Evolutionary conservation across 2,329 filamentous ascomycete species (phyloP), one percentile per base, ranked within the genome.

Genomic region (Colletotrichum shisoi): DNA sequence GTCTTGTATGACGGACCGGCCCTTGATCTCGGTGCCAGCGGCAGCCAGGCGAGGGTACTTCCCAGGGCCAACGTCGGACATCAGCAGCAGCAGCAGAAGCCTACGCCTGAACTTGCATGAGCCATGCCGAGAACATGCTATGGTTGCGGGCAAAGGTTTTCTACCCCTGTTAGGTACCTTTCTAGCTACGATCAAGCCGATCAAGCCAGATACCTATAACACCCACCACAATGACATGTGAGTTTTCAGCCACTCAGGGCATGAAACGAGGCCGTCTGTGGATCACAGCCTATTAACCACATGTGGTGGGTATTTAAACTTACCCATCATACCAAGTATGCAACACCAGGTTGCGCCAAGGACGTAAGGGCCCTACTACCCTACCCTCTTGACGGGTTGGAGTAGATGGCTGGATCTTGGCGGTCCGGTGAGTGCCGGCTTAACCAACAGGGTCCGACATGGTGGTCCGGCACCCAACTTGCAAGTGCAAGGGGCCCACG

Each of bases 381-480:
- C 48, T 27, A 8, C 54, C 54, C 60, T 67, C 57, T 37, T 27
- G 61, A 63, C 51, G 61, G 54, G 37, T 37, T 56, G 54, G 31
- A 64, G 45, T 59, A 54, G 24, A 67, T 60, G 42, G 44, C 54
- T 42, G 61, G 44, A 60, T 64, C 64, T 67, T 64, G 64, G 64
- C 59, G 61, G 49, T 49, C 61, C 48, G 64, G 54, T 59, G 61
- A 56, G 54, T 60, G 64, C 61, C 64, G 61, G 61, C 64, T 67
- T 40, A 39, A 58, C 60, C 53, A 63, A 59, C 54, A 54, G 54
- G 54, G 63, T 62, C 57, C 49, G 63, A 65, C 51, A 51, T 51
- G 62, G 24, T 66, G 59, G 64, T 64, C 61, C 59, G 45, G 53
- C 44, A 67, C 48, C 42, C 27, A 34, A 3, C 31, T 34, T 34